Percentiles rank a stretch among this genome's conserved stretches.
Conservation (phyloP, 805 yeast genomes). For the Candida sphagnicola region DNA sequence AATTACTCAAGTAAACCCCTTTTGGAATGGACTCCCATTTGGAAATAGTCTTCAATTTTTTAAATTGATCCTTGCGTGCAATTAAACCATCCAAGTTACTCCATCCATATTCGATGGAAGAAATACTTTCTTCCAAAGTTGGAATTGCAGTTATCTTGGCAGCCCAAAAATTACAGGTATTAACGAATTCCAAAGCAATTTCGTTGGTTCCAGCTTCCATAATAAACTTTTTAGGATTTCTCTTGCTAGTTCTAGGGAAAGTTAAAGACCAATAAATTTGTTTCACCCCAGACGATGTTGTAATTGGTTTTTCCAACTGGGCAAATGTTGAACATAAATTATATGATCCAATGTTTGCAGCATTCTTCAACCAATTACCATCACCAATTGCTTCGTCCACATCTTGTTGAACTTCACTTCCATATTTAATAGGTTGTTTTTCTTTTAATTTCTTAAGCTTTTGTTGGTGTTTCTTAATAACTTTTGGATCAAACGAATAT, state of each 20-base stretch:
- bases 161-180: constrained; percentile 88
- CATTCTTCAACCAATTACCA: constrained; percentile 68
- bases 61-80: constrained; percentile 23
- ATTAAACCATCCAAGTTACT: constrained; percentile 34
- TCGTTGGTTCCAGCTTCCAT: constrained; percentile 67
- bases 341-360: constrained; percentile 51
- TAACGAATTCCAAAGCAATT: constrained; percentile 64
- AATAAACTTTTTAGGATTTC: constrained; percentile 40
- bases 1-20: constrained; percentile 39
- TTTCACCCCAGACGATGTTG: constrained; percentile 9
- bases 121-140: constrained; percentile 58
- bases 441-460: constrained; percentile 19
- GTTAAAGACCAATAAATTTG: constrained; percentile 48
- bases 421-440: constrained; percentile 11
- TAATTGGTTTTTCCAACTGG: constrained; percentile 23
- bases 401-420: constrained; percentile 7
- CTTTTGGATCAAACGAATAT: constrained; percentile 49
- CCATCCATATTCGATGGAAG: constrained; percentile 87
- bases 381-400: constrained; percentile 41
- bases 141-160: constrained; percentile 82
- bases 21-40: constrained; percentile 42
- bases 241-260: constrained; percentile 43
- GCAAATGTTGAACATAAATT: constrained; percentile 52
- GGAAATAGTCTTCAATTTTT: constrained; percentile 28
- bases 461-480: constrained; percentile 37